A percentile compares a stretch with the other conserved stretches of the same genome.
phyloP scores from a whole-genome alignment of 306 rosid species.

The Acmispon strigosus region DNA sequence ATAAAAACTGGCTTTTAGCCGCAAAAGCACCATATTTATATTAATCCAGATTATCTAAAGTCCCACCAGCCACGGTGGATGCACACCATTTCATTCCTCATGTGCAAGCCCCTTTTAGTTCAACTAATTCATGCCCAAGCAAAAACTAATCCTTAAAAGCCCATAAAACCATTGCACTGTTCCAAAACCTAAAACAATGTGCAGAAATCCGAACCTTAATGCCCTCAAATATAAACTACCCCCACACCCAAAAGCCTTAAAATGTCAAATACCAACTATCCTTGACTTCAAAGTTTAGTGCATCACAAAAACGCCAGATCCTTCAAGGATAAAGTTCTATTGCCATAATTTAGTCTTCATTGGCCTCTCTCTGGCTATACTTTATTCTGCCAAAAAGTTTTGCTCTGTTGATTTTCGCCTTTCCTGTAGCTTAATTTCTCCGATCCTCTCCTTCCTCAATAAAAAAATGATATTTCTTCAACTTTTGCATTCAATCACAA shows the following conservation, averaged over 20 bases:
- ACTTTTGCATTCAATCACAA: background rate
- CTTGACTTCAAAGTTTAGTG: background rate
- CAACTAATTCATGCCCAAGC: background rate
- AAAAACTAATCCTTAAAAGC: slow-evolving; percentile 1
- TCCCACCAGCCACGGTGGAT: background rate
- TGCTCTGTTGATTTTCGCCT: background rate
- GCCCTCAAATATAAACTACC: background rate
- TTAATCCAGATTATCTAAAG: background rate
- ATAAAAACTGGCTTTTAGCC: background rate
- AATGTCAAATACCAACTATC: slow-evolving; percentile 13
- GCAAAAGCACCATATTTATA: background rate
- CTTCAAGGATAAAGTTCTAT: background rate
- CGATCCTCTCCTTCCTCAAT: background rate
- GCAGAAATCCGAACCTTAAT: background rate
- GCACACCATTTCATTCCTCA: background rate
- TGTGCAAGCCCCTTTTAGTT: background rate
- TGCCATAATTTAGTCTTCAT: background rate
- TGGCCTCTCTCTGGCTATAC: background rate
- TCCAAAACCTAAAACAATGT: background rate
- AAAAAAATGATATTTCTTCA: background rate
- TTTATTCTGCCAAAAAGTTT: background rate
- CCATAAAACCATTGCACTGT: background rate
- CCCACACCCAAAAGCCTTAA: background rate
- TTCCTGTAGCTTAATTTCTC: background rate
- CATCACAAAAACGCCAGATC: background rate